Percentiles rank a stretch among this genome's conserved stretches.
Evolutionary conservation across 2,329 filamentous ascomycete species (phyloP).

Genomic region (Didymosphaeria variabile): DNA sequence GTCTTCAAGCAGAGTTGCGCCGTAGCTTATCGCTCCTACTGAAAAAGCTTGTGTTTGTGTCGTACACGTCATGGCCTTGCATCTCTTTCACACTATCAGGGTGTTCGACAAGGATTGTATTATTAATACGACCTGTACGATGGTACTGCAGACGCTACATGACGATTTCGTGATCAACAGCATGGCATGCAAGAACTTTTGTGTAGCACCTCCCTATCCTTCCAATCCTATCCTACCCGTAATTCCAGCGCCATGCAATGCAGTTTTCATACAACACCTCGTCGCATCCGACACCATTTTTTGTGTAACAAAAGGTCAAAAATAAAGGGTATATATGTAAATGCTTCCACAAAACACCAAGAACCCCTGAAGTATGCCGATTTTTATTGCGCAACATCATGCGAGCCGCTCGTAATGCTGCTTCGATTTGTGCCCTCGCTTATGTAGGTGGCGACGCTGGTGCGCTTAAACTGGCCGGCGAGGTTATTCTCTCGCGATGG

Average conservation of each 20-base stretch:
- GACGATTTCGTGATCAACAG: neutral
- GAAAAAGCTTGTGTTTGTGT: conserved; percentile 1
- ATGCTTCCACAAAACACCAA: conserved; percentile 20
- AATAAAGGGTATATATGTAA: conserved; percentile 25
- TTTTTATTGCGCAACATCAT: conserved; percentile 29
- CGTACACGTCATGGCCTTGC: conserved; percentile 1
- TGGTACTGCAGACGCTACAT: neutral
- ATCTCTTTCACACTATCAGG: neutral
- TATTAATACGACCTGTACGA: neutral
- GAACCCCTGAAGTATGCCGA: neutral
- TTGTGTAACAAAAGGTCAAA: conserved; percentile 1
- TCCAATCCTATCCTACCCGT: neutral
- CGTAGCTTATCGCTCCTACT: conserved; percentile 6
- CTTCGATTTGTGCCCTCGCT: conserved; percentile 50
- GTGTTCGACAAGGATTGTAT: neutral
- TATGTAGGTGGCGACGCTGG: conserved; percentile 47
- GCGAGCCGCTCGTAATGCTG: conserved; percentile 47
- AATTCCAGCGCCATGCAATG: conserved; percentile 9
- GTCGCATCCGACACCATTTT: conserved; percentile 1
- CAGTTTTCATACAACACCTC: conserved; percentile 1
- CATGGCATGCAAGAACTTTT: conserved; percentile 2
- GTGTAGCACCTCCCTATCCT: neutral
- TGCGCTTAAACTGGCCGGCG: conserved; percentile 42
- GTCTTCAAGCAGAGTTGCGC: neutral
- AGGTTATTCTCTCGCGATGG: conserved; percentile 40